Base-by-base conservation (phyloP, 1,284 basidiomycete species). In the Earliella scabrosa region DNA sequence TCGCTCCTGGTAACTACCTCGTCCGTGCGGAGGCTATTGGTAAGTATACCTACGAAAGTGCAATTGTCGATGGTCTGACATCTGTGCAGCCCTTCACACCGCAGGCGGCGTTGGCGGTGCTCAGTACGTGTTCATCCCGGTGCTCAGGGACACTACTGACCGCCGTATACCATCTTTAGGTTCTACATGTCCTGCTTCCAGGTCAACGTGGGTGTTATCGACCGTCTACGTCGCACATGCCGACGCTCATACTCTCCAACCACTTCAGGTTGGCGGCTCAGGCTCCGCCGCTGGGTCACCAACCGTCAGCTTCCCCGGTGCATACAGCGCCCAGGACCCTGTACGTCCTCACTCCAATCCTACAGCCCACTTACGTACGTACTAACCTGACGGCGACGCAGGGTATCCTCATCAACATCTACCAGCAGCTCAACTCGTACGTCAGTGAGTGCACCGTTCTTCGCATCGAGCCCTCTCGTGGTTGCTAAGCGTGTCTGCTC, bases 181-280 rank as follows among this genome's bases (percentile, higher is more conserved):
- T 78, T 80, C 73, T 81, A 81, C 68, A 78, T 78, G 65, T 77
- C 77, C 5, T 81, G 80, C 73, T 81, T 70, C 75, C 79, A 82
- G 61, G 62, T 81, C 64, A 76, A 74, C 58, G 77, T 80, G 27
- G 55, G 58, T 46, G 24, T 60, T 43, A 27, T 35, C 24, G 16
- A 53, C 14, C 6, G 36, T 9, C 11, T 34, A 20, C 31, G 21
- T 2, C 21, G 24, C 16, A 13, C 16, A 34, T 34, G 32, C 2
- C 20, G 18, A n/a, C n/a, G 23, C 11, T 4, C 21, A 3, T 10
- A 51, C 23, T 24, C 27, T 13, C 2, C n/a, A 31, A n/a, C 13
- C n/a, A n/a, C 14, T 13, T n/a, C 23, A 57, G 61, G 56, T 71
- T 43, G 69, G 70, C 40, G 73, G 76, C 20, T 69, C 72, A 13